phyloP scores from a whole-genome alignment of 2,329 filamentous ascomycete genomes.

The Calonectria leucothoes region DNA sequence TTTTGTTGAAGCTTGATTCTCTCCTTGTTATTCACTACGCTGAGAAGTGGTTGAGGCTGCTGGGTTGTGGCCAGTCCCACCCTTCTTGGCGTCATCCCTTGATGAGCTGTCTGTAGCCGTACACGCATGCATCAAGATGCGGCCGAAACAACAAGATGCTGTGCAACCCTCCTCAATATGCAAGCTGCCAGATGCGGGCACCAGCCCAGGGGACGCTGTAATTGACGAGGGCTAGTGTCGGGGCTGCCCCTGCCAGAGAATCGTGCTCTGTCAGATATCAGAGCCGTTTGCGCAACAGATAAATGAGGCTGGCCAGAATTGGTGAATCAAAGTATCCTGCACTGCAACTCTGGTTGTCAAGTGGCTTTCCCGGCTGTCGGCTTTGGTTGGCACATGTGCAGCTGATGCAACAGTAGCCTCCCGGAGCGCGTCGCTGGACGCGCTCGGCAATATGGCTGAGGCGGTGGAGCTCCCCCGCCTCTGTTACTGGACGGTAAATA shows the following conservation, averaged over 20 bases:
- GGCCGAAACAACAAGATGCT: not conserved
- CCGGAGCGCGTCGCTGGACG: slow-evolving; percentile 31
- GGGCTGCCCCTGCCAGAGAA: not conserved
- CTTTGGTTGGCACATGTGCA: slow-evolving; percentile 2
- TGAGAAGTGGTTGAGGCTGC: slow-evolving; percentile 31
- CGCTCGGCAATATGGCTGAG: slow-evolving; percentile 23
- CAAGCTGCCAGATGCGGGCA: not conserved
- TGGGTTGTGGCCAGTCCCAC: slow-evolving; percentile 35
- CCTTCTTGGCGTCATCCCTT: slow-evolving; percentile 9
- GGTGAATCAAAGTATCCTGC: not conserved
- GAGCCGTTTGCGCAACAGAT: not conserved
- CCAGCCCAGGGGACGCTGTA: not conserved
- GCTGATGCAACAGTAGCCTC: not conserved
- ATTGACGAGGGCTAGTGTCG: not conserved
- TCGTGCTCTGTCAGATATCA: not conserved
- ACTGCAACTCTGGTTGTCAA: not conserved
- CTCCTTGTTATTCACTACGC: not conserved
- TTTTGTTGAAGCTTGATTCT: slow-evolving; percentile 23
- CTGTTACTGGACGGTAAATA: slow-evolving; percentile 7
- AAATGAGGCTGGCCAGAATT: not conserved
- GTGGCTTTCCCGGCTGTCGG: not conserved
- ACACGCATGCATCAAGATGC: not conserved
- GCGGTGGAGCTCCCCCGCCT: slow-evolving; percentile 5
- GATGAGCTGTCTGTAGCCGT: not conserved
- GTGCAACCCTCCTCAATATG: not conserved